Evolutionary conservation across 106 monocot species (phyloP).

Genomic region (Dendrobium officinale): DNA sequence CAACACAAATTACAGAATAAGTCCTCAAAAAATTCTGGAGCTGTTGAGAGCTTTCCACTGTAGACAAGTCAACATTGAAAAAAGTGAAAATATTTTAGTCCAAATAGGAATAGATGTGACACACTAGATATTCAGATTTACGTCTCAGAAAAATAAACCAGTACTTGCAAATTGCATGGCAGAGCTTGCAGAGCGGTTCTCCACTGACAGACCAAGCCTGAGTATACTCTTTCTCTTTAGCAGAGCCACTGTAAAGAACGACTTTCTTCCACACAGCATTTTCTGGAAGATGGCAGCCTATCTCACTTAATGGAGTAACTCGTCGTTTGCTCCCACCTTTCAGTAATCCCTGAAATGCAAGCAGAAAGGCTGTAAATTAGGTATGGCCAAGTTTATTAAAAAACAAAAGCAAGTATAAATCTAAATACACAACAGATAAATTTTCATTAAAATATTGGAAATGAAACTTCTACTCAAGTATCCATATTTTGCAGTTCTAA

Average conservation of each 20-base stretch:
- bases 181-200: constrained; percentile 90
- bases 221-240: constrained; percentile 54
- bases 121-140: neutral
- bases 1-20: constrained; percentile 81
- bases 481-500: too few relatives aligned
- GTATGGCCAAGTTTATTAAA: too few relatives aligned
- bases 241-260: constrained; percentile 35
- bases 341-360: constrained; percentile 62
- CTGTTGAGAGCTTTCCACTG: constrained; percentile 71
- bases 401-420: too few relatives aligned
- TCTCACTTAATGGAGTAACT: constrained; percentile 54
- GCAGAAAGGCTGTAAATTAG: too few relatives aligned
- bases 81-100: neutral
- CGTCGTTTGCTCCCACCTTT: constrained; percentile 93
- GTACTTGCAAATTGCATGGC: constrained; percentile 83
- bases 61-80: neutral
- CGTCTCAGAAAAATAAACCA: constrained; percentile 1
- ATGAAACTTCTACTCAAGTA: too few relatives aligned
- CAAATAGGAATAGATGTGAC: constrained; percentile 5
- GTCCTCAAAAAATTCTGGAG: constrained; percentile 94
- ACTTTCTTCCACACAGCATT: constrained; percentile 88
- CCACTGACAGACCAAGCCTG: constrained; percentile 55
- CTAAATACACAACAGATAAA: too few relatives aligned
- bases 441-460: too few relatives aligned
- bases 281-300: constrained; percentile 53